Evolutionary conservation across 495 filamentous ascomycete species (phyloP).

Genomic region (Xylaria longipes): DNA sequence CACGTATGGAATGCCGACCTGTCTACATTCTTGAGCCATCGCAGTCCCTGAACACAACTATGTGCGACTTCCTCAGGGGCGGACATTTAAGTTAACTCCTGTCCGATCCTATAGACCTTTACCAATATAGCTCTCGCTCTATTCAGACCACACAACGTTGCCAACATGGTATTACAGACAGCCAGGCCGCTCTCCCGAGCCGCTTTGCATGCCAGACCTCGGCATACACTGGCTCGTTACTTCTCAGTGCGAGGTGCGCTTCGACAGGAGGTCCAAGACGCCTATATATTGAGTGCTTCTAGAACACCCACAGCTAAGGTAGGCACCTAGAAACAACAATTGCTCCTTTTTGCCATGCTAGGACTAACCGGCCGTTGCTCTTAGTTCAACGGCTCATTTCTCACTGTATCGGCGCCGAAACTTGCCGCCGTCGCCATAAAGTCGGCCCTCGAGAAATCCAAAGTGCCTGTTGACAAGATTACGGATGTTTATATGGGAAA

Average conservation of each 20-base stretch:
- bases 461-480: slow-evolving; percentile 76
- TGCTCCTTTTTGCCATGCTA: neutral
- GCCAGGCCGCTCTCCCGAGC: slow-evolving; percentile 21
- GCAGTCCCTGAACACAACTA: neutral
- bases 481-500: slow-evolving; percentile 97
- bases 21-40: neutral
- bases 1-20: neutral
- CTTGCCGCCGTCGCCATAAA: slow-evolving; percentile 90
- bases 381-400: slow-evolving; percentile 92
- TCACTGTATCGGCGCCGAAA: slow-evolving; percentile 79
- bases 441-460: slow-evolving; percentile 82
- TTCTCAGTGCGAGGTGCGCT: slow-evolving; percentile 68
- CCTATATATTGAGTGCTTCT: slow-evolving; percentile 87
- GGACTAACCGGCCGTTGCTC: slow-evolving; percentile 26
- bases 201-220: slow-evolving; percentile 44
- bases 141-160: slow-evolving; percentile 4
- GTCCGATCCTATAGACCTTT: neutral
- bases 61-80: neutral
- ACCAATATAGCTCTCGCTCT: neutral
- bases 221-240: slow-evolving; percentile 59
- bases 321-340: slow-evolving; percentile 17
- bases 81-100: neutral
- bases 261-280: slow-evolving; percentile 79
- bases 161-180: slow-evolving; percentile 30
- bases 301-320: slow-evolving; percentile 91